Evolutionary conservation across 2,329 filamentous ascomycete genomes (phyloP), one percentile per base, ranked within the genome.

Genomic region (Lachnellula cervina): DNA sequence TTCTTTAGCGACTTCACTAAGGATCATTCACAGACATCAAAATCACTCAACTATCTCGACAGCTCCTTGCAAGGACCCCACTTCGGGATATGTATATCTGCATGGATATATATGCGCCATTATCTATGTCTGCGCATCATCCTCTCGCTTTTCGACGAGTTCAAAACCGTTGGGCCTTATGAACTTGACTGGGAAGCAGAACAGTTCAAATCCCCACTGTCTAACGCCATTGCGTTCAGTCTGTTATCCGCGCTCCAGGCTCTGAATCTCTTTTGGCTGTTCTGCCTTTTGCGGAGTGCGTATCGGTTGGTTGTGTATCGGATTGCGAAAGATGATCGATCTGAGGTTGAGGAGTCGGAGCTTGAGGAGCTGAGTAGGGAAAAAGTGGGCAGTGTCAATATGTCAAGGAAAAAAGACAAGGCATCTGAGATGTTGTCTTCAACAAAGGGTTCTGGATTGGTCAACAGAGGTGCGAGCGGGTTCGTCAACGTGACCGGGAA

Each of bases 21-120:
- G 23, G 56, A 49, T 25, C 7, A 17, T 43, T 42, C 23, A 38
- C 64, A 92, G 87, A 94, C 89, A 2, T 96, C 90, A 59, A 97
- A 97, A 76, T 83, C 86, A 5, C 82, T 97, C 65, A 96, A 96
- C 76, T 97, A 97, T 75, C 76, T 97, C 64, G 88, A 96, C 69
- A 84, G 86, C 54, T 76, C 81, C 56, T 76, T 95, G 46, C 89
- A 89, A n/a, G 84, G 80, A 0, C 90, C 90, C 16, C 96, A 93
- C 76, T 97, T 94, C 73, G 83, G 82, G 69, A 63, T 88, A 64
- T 97, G 96, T 76, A 87, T 95, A 71, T 76, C 76, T 62, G 78
- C 87, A 58, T 97, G 92, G 92, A 84, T 90, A 68, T 97, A 97
- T 76, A 77, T 93, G 60, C 90, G 92, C 54, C 92, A 97, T 74